Evolutionary conservation across 2,329 filamentous ascomycete genomes (phyloP).

Genomic region (Trichoderma sp.): DNA sequence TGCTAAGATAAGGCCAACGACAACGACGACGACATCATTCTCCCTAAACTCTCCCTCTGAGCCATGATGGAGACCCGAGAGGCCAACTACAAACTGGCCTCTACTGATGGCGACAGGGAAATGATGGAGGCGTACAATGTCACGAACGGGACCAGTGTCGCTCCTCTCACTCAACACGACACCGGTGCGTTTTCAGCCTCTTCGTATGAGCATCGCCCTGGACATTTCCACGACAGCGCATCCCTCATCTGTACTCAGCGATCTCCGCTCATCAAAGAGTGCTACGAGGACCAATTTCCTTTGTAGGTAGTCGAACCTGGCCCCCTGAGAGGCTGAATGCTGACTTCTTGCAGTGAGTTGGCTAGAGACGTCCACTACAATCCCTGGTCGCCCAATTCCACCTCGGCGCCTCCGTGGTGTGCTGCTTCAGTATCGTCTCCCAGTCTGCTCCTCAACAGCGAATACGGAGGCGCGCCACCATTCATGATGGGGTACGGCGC

Average conservation of each 20-base stretch:
- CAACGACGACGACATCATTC: neutral
- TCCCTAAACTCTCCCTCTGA: neutral
- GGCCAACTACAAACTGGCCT: neutral
- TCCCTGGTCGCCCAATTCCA: neutral
- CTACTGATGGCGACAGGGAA: neutral
- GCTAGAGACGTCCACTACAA: neutral
- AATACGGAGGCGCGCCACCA: neutral
- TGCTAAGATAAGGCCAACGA: neutral
- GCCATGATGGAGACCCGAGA: neutral
- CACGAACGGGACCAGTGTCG: neutral
- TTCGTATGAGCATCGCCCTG: neutral
- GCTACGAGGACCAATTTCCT: neutral
- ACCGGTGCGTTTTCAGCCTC: neutral
- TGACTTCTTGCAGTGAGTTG: neutral
- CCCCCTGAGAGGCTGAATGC: neutral
- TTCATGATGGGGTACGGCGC: neutral
- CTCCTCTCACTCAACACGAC: neutral
- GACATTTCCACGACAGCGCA: neutral
- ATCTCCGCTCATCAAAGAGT: neutral
- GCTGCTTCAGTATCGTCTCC: neutral
- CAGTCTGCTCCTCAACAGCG: neutral
- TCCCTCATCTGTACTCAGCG: neutral
- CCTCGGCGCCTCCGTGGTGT: neutral
- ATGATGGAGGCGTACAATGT: neutral
- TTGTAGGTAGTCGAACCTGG: neutral